These are phyloP conservation scores for Lanmaoa rubissima DNA, from an alignment of 768 basidiomycete species.

Conservation along the genomic window DNA sequence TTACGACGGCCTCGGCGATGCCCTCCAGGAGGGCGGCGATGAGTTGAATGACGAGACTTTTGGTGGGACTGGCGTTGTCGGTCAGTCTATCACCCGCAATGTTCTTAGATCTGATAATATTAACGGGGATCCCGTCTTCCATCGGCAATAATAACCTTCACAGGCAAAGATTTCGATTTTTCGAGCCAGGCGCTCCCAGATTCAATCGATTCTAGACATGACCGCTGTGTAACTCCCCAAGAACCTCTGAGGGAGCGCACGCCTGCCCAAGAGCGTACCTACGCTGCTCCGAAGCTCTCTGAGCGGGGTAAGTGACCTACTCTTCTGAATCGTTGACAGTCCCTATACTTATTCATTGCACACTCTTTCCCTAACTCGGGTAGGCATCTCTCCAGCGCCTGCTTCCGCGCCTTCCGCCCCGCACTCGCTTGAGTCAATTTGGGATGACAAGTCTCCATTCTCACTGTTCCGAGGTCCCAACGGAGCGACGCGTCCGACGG, in stretches of 20 bases:
- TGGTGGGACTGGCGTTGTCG: constrained; percentile 65
- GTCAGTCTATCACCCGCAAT: constrained; percentile 46
- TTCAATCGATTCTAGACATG: constrained; percentile 11
- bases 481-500: constrained; percentile 43
- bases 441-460: constrained; percentile 80
- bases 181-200: constrained; percentile 42
- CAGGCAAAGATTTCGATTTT: constrained; percentile 94
- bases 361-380: constrained; percentile 11
- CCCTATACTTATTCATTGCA: constrained; percentile 11
- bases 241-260: constrained; percentile 28
- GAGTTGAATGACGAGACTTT: constrained; percentile 98
- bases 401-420: constrained; percentile 23
- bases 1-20: constrained; percentile 87
- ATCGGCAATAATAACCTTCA: not conserved
- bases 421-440: constrained; percentile 68
- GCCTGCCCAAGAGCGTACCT: constrained; percentile 27
- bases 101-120: constrained; percentile 14
- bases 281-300: constrained; percentile 15
- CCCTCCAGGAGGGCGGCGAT: constrained; percentile 85
- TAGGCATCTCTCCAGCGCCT: constrained; percentile 37
- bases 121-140: not conserved
- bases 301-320: constrained; percentile 30
- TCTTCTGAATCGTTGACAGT: constrained; percentile 2
- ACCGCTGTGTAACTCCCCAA: constrained; percentile 20
- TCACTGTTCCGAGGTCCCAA: constrained; percentile 60